Evolutionary conservation across 768 basidiomycete genomes (phyloP), one percentile per base, ranked within the genome.

Genomic region (Lenzites betulinus): DNA sequence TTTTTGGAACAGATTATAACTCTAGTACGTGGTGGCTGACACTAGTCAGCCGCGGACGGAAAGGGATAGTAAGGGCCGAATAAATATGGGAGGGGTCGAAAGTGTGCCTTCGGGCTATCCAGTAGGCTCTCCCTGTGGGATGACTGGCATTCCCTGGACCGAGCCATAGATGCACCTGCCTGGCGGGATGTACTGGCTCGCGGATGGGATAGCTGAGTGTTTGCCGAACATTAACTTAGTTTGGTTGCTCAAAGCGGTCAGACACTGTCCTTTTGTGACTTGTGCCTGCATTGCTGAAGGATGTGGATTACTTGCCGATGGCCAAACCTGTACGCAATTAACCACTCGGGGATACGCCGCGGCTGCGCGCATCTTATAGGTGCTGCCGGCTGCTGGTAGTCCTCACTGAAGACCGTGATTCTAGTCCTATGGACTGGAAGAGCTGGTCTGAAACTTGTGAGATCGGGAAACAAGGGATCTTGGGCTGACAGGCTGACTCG

Each of bases 381-480:
- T 62, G 59, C 47, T 58, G 55, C 67, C 62, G 65, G 65, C 58
- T 65, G 61, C 60, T 69, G 69, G 60, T 64, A 75, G 74, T 74
- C 73, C 69, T 69, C 74, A 68, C 51, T 59, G 64, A 67, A 69
- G 71, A 70, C 64, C 63, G 64, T 66, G 70, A 75, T 70, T 61
- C 58, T 62, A 63, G 72, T 71, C 63, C 63, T 54, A 54, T 60
- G 69, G 66, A 73, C 71, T 64, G 56, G 67, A 70, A 64, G 69
- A 73, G 67, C 70, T 66, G 63, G 63, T 66, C 63, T 74, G 74
- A 77, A 78, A 74, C 71, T 72, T 79, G 78, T 78, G 78, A 77
- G 77, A 71, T 67, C 74, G 76, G 77, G 76, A 74, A 73, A 76
- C 70, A 76, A 78, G 77, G 76, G 69, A 75, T 72, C 73, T 73